These are phyloP conservation scores for Clarireedia homoeocarpa DNA, from an alignment of 2,329 filamentous ascomycete genomes.

Conservation along the genomic window DNA sequence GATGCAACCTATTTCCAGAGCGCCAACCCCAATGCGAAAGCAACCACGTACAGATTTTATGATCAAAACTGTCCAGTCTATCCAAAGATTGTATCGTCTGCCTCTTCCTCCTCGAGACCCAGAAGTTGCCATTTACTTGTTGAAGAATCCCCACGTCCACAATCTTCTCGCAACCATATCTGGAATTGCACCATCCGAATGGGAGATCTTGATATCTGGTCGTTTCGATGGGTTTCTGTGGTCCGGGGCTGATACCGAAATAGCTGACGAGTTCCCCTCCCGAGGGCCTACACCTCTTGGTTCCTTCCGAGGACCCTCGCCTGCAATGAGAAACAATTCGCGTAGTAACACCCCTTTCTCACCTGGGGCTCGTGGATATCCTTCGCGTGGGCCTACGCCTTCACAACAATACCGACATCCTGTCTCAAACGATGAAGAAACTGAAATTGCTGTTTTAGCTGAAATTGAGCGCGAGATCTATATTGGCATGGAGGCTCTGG, in stretches of 20 bases:
- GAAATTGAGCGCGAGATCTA: conserved; percentile 94
- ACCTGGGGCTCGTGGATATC: conserved; percentile 25
- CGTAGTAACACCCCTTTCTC: conserved; percentile 28
- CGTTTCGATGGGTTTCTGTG: conserved; percentile 94
- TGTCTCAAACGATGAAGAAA: conserved; percentile 89
- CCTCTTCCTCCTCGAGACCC: conserved; percentile 68
- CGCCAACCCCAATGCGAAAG: conserved; percentile 61
- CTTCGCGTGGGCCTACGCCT: conserved; percentile 48
- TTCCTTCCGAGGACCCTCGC: conserved; percentile 30
- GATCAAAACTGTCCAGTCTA: conserved; percentile 64
- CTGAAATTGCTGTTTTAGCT: conserved; percentile 80
- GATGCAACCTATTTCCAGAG: conserved; percentile 47
- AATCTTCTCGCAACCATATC: conserved; percentile 80
- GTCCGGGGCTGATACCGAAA: conserved; percentile 71
- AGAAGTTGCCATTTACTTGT: conserved; percentile 76
- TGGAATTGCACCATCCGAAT: conserved; percentile 85
- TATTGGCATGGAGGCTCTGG: conserved; percentile 84
- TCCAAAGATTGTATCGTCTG: conserved; percentile 81
- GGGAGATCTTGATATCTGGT: conserved; percentile 90
- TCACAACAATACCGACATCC: conserved; percentile 46
- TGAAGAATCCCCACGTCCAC: conserved; percentile 75
- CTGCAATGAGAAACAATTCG: conserved; percentile 19
- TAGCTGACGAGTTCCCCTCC: conserved; percentile 36
- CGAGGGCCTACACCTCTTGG: conserved; percentile 46
- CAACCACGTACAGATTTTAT: conserved; percentile 62